Conservation (phyloP, 225 moss, liverwort and hornwort genomes). For the Neckera pumila region DNA sequence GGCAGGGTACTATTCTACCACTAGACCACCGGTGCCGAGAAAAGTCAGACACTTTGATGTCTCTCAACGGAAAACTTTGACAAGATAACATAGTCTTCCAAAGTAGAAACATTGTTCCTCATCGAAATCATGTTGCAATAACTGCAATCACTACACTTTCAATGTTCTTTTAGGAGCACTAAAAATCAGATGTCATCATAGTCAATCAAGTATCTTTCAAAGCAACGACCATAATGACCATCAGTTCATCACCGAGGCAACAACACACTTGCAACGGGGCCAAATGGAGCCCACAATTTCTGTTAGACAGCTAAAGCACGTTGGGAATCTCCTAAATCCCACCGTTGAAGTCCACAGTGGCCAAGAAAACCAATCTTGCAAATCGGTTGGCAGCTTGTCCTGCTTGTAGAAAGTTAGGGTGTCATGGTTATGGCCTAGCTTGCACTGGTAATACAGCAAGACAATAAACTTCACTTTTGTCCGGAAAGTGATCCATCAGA, state of each 20-base stretch:
- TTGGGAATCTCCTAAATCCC: not conserved
- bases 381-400: not conserved
- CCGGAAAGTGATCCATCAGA: conserved; percentile 60
- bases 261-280: not conserved
- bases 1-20: conserved; percentile 21
- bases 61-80: rapidly evolving
- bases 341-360: not conserved
- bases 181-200: not conserved
- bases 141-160: not conserved
- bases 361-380: not conserved
- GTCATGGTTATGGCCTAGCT: conserved; percentile 25
- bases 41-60: rapidly evolving
- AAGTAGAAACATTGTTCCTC: rapidly evolving
- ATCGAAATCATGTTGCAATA: not conserved
- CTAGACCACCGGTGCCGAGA: not conserved
- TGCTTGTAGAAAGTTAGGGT: not conserved
- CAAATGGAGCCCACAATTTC: not conserved
- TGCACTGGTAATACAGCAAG: conserved; percentile 30
- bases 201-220: not conserved
- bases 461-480: conserved; percentile 48
- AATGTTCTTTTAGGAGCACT: not conserved
- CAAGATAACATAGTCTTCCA: not conserved
- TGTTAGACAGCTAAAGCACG: not conserved
- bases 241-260: not conserved
- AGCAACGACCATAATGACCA: not conserved